phyloP scores from a whole-genome alignment of 1,139 yeast genomes.

The Candida sojae region DNA sequence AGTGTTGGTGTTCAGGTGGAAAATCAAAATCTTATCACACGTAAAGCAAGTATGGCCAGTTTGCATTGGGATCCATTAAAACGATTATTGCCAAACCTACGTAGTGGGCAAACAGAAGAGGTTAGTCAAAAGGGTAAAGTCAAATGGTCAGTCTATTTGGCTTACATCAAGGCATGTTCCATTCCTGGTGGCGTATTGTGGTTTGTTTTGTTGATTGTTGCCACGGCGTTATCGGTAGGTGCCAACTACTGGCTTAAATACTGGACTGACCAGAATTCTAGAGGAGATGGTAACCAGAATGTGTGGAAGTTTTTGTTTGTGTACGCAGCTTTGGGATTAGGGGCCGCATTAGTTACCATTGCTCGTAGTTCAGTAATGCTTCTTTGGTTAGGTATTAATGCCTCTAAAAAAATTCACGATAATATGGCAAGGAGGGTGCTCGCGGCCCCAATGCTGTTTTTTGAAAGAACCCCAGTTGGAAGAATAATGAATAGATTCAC shows the following conservation, averaged over 20 bases:
- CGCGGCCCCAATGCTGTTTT: conserved; percentile 57
- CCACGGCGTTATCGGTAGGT: conserved; percentile 22
- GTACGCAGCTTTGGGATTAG: conserved; percentile 26
- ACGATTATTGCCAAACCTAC: conserved; percentile 24
- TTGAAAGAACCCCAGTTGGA: conserved; percentile 65
- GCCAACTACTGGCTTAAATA: conserved; percentile 29
- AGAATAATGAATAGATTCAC: conserved; percentile 63
- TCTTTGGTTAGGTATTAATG: conserved; percentile 27
- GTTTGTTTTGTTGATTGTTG: conserved; percentile 19
- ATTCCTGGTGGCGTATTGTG: conserved; percentile 24
- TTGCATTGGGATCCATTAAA: conserved; percentile 33
- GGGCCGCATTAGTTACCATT: conserved; percentile 24
- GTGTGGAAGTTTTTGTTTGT: conserved; percentile 25
- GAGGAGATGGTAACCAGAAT: conserved; percentile 21
- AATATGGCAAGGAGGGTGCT: conserved; percentile 37
- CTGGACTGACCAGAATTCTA: conserved; percentile 33
- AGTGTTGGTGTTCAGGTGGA: neutral
- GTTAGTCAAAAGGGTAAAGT: conserved; percentile 28
- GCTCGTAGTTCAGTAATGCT: conserved; percentile 27
- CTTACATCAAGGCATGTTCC: conserved; percentile 32
- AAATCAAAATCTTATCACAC: conserved; percentile 1
- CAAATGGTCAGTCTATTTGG: conserved; percentile 27
- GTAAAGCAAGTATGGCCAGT: conserved; percentile 34
- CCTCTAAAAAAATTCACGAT: conserved; percentile 31
- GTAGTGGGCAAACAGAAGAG: conserved; percentile 26